Conservation (phyloP, 148 eudicot genomes). For the Rheum nobile region DNA sequence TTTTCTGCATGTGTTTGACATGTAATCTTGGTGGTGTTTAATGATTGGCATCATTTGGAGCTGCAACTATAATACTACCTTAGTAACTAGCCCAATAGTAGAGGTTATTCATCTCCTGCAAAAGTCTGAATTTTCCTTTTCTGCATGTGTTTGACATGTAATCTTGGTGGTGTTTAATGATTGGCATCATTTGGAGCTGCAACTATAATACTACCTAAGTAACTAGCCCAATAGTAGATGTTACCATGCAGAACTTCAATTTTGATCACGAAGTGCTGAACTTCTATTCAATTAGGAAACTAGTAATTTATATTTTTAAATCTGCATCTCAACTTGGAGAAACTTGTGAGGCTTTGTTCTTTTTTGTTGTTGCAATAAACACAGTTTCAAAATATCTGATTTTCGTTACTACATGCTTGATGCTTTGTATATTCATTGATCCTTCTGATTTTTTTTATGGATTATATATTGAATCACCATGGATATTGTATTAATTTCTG, state of each 20-base stretch:
- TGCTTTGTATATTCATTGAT: not conserved
- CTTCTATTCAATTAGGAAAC: not conserved
- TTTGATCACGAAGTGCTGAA: not conserved
- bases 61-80: not conserved
- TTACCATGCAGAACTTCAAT: too few relatives aligned
- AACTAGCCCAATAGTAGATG: not conserved
- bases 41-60: not conserved
- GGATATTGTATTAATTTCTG: not conserved
- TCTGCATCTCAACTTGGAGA: not conserved
- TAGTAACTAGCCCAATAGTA: not conserved
- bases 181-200: not conserved
- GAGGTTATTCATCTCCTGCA: not conserved
- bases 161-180: not conserved
- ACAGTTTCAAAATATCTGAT: not conserved
- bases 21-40: not conserved
- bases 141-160: not conserved
- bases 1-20: not conserved
- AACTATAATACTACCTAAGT: not conserved
- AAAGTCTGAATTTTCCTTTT: not conserved
- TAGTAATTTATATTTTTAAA: not conserved
- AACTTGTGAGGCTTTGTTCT: not conserved
- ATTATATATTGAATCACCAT: not conserved
- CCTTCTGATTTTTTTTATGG: not conserved
- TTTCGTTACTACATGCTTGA: not conserved
- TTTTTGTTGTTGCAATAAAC: not conserved